These are phyloP conservation scores for Ceriops zippeliana DNA, from an alignment of 345 rosid species.

Conservation along the genomic window DNA sequence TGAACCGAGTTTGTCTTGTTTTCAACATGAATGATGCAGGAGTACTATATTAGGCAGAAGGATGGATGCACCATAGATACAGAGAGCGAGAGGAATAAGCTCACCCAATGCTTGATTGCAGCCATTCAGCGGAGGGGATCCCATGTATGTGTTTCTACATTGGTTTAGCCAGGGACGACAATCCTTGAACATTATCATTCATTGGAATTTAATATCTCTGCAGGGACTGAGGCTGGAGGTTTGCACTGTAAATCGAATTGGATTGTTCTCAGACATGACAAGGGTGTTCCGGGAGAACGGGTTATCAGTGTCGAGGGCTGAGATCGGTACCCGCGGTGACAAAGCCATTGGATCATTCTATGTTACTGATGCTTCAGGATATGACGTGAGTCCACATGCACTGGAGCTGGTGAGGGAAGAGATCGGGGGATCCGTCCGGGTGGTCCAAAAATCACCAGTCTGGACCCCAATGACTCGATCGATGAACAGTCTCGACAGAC, in stretches of 20 bases:
- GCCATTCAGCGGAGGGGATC: slow-evolving; percentile 68
- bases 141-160: slow-evolving; percentile 28
- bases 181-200: neutral
- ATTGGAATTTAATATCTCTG: neutral
- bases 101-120: slow-evolving; percentile 65
- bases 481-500: slow-evolving; percentile 21
- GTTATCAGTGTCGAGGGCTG: slow-evolving; percentile 62
- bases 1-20: neutral
- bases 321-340: slow-evolving; percentile 51
- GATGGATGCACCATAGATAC: slow-evolving; percentile 66
- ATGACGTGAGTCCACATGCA: slow-evolving; percentile 34
- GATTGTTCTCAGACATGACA: slow-evolving; percentile 62
- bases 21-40: slow-evolving; percentile 37
- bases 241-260: slow-evolving; percentile 48
- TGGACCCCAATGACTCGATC: slow-evolving; percentile 32
- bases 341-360: slow-evolving; percentile 66
- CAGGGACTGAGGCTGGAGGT: slow-evolving; percentile 68
- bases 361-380: slow-evolving; percentile 61
- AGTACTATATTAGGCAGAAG: slow-evolving; percentile 74
- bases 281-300: slow-evolving; percentile 67
- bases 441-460: slow-evolving; percentile 37
- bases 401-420: slow-evolving; percentile 54
- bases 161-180: neutral
- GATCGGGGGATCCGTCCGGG: slow-evolving; percentile 52
- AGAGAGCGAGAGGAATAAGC: slow-evolving; percentile 47